Base-by-base conservation (phyloP, 164 flowering plant genomes). In the Liquidambar formosana region DNA sequence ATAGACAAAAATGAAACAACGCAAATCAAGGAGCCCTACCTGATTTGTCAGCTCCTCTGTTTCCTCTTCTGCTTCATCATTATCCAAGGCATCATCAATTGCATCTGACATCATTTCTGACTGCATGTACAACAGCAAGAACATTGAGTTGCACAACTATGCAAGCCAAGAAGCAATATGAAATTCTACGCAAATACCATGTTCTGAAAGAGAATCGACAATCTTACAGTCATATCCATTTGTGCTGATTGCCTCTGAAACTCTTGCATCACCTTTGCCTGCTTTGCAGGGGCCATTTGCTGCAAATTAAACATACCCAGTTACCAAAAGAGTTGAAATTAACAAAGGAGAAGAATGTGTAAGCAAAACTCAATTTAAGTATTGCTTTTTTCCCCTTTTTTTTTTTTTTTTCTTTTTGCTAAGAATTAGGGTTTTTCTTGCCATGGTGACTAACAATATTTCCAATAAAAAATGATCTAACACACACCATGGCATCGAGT, bases 51-150 rank as follows among this genome's bases (percentile, higher is more conserved):
- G 72, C 33, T 94, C 98, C n/a, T 94, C 98, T 66, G 93, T 84
- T 77, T 94, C 98, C 33, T 94, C 97, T 81, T 94, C 98, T 53
- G 98, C 98, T 68, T 92, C 97, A 64, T 94, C 98, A 75, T 90
- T 51, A 66, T 94, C 98, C 79, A 94, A 71, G 19, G 87, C 88
- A 87, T 89, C 93, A 80, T 94, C 98, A 63, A 94, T 91, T 68
- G 98, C 81, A 64, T 94, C 98, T 67, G 98, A 94, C 92, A 94
- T 92, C 97, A 94, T 94, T 80, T 94, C 98, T 67, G 88, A 90
- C 98, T 94, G 89, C 82, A 81, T 3, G 43, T 5, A 70, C 12
- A 27, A 60, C 25, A 16, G 49, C 5, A 10, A 67, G 23, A 67
- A 18, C 6, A 62, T 61, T 70, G 67, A 61, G 16, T 38, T 57